Evolutionary conservation across 805 yeast species (phyloP), one percentile per base, ranked within the genome.

Genomic region (Barnettozyma pratensis): DNA sequence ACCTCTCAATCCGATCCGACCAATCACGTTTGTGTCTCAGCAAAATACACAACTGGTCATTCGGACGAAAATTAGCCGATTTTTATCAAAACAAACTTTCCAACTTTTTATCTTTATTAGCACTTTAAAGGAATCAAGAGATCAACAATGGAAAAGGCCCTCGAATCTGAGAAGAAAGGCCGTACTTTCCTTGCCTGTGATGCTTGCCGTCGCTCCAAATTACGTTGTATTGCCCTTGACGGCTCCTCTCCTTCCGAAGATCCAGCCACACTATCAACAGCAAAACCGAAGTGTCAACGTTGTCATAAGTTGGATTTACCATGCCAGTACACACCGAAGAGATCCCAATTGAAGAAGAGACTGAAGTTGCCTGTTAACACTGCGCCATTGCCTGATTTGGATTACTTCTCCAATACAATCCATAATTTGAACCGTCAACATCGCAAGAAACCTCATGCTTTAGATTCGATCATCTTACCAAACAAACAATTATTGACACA

Each of bases 121-220:
- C 19, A 19, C 19, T 19, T 19, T 19, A 19, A 19, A 19, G 19
- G 19, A 19, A 19, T 19, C 19, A 19, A 19, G 19, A 19, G 19
- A 19, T 19, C 19, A 19, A 36, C 14, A 12, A 36, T 36, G 25
- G 25, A 7, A 7, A 12, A 36, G 8, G n/a, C 26, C 11, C 8
- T 14, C 25, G 42, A 68, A n/a, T 36, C 9, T 30, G 35, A 31
- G 29, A 41, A 39, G 30, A 46, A 39, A 40, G 31, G 31, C 4
- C 44, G 55, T n/a, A 47, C 52, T 9, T 52, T 52, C 11, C 49
- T 52, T 6, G 55, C 55, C 7, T 52, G 55, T 42, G 55, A 52
- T 25, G 31, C 45, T 31, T 52, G 55, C n/a, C 45, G 55, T n/a
- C 48, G 39, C 25, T 50, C 54, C 3, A 52, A 52, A 29, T 12